These are phyloP conservation scores for Isatis tinctoria DNA, from an alignment of 345 rosid genomes.

Conservation along the genomic window DNA sequence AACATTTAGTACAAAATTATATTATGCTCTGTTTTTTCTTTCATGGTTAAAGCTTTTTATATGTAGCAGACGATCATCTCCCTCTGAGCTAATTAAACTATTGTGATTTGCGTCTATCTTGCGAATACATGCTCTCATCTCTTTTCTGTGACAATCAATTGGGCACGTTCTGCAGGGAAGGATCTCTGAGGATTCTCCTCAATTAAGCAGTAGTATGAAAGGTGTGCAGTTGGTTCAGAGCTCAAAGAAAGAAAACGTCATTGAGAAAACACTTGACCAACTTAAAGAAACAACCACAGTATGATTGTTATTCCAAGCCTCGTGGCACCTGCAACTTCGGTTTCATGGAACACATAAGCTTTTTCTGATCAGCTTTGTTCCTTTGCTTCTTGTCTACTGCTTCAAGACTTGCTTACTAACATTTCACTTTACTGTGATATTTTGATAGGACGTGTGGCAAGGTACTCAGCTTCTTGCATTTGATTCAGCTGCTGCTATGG, in stretches of 20 bases:
- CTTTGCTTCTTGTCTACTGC: not conserved
- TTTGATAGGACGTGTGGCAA: constrained; percentile 84
- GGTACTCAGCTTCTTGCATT: constrained; percentile 95
- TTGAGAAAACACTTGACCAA: constrained; percentile 74
- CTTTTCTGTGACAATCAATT: constrained; percentile 19
- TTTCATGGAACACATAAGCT: not conserved
- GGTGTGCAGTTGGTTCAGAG: constrained; percentile 42
- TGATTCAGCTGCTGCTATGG: constrained; percentile 86
- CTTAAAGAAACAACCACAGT: constrained; percentile 83
- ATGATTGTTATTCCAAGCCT: constrained; percentile 31
- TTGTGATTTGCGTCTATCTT: not conserved
- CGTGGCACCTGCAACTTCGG: not conserved
- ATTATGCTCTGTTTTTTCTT: not conserved
- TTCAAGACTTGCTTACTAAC: not conserved
- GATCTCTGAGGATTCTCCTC: constrained; percentile 31
- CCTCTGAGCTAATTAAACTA: constrained; percentile 2
- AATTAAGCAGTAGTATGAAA: constrained; percentile 34
- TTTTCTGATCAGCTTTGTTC: constrained; percentile 1
- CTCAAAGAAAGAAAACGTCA: constrained; percentile 62
- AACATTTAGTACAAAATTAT: not conserved
- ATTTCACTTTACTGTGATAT: not conserved
- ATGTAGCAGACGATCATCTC: constrained; percentile 4
- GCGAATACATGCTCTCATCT: not conserved
- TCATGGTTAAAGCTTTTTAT: not conserved
- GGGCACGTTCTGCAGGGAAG: constrained; percentile 43